Conservation (phyloP, 2,329 filamentous ascomycete species). For the Aspergillus eucalypticola region DNA sequence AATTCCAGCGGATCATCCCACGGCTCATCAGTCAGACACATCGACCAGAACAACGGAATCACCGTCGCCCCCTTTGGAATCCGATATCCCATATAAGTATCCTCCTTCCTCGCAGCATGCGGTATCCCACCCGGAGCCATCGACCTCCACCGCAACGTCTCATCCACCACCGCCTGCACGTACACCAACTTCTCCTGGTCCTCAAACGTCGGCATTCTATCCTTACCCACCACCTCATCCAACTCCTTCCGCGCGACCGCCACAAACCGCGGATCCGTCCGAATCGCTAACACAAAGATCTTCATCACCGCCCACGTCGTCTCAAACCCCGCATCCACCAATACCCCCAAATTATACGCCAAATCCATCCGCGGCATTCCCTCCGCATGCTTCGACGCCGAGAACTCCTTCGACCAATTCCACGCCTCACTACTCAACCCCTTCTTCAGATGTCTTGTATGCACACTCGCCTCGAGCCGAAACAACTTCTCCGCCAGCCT, state of each 20-base stretch:
- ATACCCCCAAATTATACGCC: constrained; percentile 46
- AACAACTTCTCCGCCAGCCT: constrained; percentile 19
- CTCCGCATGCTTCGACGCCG: constrained; percentile 41
- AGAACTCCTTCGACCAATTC: constrained; percentile 31
- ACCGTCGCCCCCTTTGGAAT: not conserved
- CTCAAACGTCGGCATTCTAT: constrained; percentile 32
- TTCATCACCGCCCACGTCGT: constrained; percentile 50
- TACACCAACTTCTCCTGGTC: constrained; percentile 31
- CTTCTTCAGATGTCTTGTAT: constrained; percentile 20
- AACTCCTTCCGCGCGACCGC: constrained; percentile 41
- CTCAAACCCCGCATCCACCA: constrained; percentile 53
- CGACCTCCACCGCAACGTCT: constrained; percentile 34
- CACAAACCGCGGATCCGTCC: constrained; percentile 46
- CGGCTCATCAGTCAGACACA: constrained; percentile 32
- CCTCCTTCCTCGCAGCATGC: not conserved
- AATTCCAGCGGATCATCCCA: constrained; percentile 43
- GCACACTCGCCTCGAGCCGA: constrained; percentile 21
- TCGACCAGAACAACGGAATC: not conserved
- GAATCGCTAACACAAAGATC: constrained; percentile 50
- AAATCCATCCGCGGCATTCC: constrained; percentile 46
- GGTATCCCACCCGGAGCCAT: constrained; percentile 43
- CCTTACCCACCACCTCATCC: constrained; percentile 34
- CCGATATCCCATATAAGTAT: not conserved
- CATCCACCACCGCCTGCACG: constrained; percentile 30
- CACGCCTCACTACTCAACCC: constrained; percentile 18